Evolutionary conservation across 78 protist genomes (phyloP).

Genomic region (Planoprotostelium fungivorum): DNA sequence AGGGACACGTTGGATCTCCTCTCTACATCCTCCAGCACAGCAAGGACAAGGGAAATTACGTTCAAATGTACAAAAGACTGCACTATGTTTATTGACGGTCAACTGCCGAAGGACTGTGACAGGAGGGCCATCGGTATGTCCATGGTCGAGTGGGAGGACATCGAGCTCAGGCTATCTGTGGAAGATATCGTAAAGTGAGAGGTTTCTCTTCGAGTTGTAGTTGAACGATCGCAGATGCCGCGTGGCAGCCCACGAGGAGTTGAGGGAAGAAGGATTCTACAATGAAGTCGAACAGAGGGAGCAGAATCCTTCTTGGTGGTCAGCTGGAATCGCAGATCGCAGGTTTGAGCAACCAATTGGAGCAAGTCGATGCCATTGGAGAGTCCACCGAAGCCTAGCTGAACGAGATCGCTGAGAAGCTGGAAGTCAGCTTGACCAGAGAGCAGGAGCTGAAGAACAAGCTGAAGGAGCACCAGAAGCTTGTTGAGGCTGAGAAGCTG

Average conservation of each 20-base stretch:
- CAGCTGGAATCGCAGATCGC: background rate
- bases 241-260: background rate
- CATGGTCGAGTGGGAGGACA: background rate
- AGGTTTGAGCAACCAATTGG: background rate
- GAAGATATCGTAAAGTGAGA: background rate
- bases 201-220: background rate
- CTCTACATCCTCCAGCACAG: background rate
- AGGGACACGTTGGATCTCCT: background rate
- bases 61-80: background rate
- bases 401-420: background rate
- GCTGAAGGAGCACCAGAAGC: background rate
- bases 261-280: background rate
- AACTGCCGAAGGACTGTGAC: background rate
- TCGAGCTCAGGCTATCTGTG: background rate
- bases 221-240: background rate
- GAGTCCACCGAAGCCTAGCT: background rate
- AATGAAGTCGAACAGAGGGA: background rate
- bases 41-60: background rate
- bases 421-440: background rate
- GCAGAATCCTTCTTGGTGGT: background rate
- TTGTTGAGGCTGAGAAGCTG: too few relatives aligned
- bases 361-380: background rate
- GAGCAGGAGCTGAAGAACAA: background rate
- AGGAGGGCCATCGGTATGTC: background rate
- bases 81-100: background rate